A percentile compares a stretch with the other conserved stretches of the same genome.
phyloP scores from a whole-genome alignment of 179 eudicot genomes.

The Pouteria campechiana region DNA sequence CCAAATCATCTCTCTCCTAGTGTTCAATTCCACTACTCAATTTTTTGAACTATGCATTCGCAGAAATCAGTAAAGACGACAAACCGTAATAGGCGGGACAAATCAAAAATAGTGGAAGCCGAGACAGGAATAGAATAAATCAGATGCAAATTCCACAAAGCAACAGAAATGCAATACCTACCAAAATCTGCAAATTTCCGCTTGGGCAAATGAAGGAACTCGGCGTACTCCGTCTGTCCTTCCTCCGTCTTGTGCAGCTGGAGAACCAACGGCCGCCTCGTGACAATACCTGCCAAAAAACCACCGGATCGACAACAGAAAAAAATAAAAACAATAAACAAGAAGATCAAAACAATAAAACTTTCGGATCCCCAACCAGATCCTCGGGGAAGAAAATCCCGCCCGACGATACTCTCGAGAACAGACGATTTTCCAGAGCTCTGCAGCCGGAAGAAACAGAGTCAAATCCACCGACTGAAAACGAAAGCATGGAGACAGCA shows the following conservation, averaged over 20 bases:
- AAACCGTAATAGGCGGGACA: too few relatives aligned
- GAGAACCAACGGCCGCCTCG: conserved; percentile 79
- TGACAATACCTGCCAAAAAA: conserved; percentile 49
- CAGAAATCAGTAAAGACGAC: too few relatives aligned
- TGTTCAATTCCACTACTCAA: too few relatives aligned
- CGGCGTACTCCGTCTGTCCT: conserved; percentile 72
- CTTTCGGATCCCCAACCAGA: conserved; percentile 38
- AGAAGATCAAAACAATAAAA: neutral
- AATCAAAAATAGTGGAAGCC: too few relatives aligned
- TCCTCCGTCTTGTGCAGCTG: conserved; percentile 74
- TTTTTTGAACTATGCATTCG: too few relatives aligned
- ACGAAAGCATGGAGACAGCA: neutral
- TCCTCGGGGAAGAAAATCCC: conserved; percentile 96
- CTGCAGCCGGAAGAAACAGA: too few relatives aligned
- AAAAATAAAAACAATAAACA: neutral
- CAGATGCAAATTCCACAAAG: too few relatives aligned
- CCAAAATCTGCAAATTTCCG: conserved; percentile 68
- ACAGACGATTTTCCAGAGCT: conserved; percentile 96
- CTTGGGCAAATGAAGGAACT: conserved; percentile 72
- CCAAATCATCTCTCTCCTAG: too few relatives aligned
- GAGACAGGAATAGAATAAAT: too few relatives aligned
- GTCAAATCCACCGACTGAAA: too few relatives aligned
- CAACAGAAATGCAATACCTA: too few relatives aligned
- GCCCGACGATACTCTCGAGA: conserved; percentile 86
- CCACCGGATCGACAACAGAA: neutral